Conservation (phyloP, 495 filamentous ascomycete genomes). For the Xylaria castorea region DNA sequence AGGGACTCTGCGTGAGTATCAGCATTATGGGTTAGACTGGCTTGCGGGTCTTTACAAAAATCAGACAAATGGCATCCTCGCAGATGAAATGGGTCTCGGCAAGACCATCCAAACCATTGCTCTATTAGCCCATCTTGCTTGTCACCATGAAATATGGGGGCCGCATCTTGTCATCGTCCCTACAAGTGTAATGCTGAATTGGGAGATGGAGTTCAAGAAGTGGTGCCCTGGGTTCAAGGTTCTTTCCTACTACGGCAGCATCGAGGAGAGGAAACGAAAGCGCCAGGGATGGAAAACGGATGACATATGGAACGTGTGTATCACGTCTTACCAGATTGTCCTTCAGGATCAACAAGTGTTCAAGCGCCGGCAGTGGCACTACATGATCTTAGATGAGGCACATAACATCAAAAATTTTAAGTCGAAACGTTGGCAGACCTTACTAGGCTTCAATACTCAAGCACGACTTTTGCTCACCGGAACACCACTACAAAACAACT, state of each 20-base stretch:
- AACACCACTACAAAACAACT: constrained; percentile 95
- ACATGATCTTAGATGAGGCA: constrained; percentile 97
- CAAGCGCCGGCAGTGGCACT: constrained; percentile 93
- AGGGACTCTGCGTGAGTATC: constrained; percentile 93
- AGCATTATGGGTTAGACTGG: constrained; percentile 97
- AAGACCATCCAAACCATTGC: constrained; percentile 99
- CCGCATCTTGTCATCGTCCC: constrained; percentile 96
- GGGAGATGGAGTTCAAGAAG: constrained; percentile 99
- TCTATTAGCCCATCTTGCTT: constrained; percentile 90
- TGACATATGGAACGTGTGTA: constrained; percentile 93
- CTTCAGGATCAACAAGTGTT: constrained; percentile 92
- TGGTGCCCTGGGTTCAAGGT: constrained; percentile 99
- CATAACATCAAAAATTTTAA: constrained; percentile 99
- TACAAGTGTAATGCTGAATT: constrained; percentile 98
- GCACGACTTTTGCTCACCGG: constrained; percentile 90
- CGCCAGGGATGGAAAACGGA: constrained; percentile 89
- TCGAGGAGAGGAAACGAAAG: constrained; percentile 90
- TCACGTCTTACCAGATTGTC: constrained; percentile 97
- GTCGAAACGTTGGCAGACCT: constrained; percentile 92
- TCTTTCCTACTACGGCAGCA: constrained; percentile 92
- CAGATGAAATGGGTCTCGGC: constrained; percentile 98
- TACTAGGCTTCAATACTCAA: constrained; percentile 88
- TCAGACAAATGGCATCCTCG: constrained; percentile 95
- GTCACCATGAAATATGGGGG: constrained; percentile 91
- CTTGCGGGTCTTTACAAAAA: constrained; percentile 91